Evolutionary conservation across 2,329 filamentous ascomycete genomes (phyloP).

Genomic region (Ophiostoma sp.): DNA sequence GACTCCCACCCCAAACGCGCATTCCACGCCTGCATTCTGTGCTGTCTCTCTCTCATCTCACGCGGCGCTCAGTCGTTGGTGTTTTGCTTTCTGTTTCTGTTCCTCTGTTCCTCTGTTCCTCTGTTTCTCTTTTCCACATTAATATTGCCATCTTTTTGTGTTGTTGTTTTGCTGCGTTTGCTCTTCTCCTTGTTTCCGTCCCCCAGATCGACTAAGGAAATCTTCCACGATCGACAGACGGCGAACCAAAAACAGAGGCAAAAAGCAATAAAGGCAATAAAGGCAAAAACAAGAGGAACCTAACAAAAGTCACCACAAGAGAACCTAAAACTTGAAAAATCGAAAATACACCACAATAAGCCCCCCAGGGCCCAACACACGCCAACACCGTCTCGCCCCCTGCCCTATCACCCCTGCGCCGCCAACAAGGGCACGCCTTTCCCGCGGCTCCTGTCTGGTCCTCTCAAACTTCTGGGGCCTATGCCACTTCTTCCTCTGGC

Average conservation of each 20-base stretch:
- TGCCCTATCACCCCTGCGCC: conserved; percentile 7
- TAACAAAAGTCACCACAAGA: not conserved
- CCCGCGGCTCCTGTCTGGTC: not conserved
- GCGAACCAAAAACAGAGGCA: not conserved
- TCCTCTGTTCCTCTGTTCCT: not conserved
- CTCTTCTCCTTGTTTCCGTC: not conserved
- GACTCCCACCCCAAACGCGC: not conserved
- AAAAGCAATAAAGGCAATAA: conserved; percentile 5
- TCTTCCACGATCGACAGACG: conserved; percentile 18
- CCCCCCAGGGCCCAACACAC: not conserved
- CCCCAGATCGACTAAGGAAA: conserved; percentile 17
- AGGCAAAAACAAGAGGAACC: not conserved
- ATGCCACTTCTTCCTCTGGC: not conserved
- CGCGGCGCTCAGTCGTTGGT: not conserved
- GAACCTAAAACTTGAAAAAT: not conserved
- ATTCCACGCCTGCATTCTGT: conserved; percentile 6
- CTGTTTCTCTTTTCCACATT: not conserved
- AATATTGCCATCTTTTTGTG: not conserved
- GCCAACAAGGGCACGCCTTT: conserved; percentile 6
- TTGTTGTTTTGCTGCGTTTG: not conserved
- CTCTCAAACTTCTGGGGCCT: not conserved
- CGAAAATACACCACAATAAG: not conserved
- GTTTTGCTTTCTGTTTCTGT: conserved; percentile 4
- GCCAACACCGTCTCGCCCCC: not conserved
- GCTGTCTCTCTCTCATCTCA: conserved; percentile 11